phyloP scores from a whole-genome alignment of 208 protist genomes.

The Phytomonas francai region DNA sequence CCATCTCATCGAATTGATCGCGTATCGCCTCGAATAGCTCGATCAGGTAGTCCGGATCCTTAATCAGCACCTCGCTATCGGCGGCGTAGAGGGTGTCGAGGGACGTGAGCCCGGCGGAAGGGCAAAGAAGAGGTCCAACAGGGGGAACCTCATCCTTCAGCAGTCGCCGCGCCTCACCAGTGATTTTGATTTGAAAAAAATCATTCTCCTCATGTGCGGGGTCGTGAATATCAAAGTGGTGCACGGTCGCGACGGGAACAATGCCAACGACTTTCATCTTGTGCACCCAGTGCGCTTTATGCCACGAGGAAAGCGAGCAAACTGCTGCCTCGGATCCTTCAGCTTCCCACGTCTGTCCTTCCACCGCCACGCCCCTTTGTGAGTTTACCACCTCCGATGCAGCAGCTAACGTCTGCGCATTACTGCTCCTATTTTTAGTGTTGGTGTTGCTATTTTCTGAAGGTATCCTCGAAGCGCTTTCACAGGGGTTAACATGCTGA shows the following conservation, averaged over 20 bases:
- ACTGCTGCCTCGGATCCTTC: constrained; percentile 2
- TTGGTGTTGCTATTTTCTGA: constrained; percentile 1
- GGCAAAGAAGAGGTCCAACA: constrained; percentile 40
- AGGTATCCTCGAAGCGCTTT: not conserved
- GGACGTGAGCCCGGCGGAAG: constrained; percentile 9
- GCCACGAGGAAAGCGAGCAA: no score
- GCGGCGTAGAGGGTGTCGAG: not conserved
- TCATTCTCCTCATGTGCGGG: constrained; percentile 33
- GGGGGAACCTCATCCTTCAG: constrained; percentile 33
- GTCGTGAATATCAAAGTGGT: constrained; percentile 20
- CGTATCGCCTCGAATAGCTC: constrained; percentile 52
- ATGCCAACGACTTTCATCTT: constrained; percentile 48
- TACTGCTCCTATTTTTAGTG: not conserved
- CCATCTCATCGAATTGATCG: constrained; percentile 37
- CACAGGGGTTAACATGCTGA: not conserved
- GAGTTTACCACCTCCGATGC: not conserved
- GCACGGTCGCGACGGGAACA: constrained; percentile 17
- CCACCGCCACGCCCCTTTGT: not conserved
- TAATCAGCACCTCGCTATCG: constrained; percentile 35
- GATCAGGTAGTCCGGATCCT: constrained; percentile 44
- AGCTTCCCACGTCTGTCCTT: not conserved
- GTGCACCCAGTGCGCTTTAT: constrained; percentile 23
- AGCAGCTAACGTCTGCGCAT: not conserved
- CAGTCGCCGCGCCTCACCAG: constrained; percentile 32
- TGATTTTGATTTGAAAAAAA: constrained; percentile 43